Percentiles rank a stretch among this genome's conserved stretches.
Conservation (phyloP, 129 eudicot genomes). For the Helianthus annuus region DNA sequence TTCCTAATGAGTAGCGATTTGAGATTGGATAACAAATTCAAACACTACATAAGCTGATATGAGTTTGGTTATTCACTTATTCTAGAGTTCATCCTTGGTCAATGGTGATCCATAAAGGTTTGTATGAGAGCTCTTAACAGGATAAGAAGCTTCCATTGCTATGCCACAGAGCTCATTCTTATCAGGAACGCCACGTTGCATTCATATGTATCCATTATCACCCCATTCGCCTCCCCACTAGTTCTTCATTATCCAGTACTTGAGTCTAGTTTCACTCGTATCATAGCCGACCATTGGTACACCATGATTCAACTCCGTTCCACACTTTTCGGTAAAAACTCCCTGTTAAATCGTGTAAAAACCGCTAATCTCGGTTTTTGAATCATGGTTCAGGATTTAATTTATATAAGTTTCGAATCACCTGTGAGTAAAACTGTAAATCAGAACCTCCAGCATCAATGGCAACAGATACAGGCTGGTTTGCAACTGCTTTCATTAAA, state of each 20-base stretch:
- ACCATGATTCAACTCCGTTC: conserved; percentile 68
- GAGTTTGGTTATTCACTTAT: neutral
- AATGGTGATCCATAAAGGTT: conserved; percentile 29
- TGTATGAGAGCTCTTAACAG: conserved; percentile 57
- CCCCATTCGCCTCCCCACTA: conserved; percentile 92
- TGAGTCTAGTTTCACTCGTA: conserved; percentile 53
- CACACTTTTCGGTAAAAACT: conserved; percentile 69
- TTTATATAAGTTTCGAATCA: conserved; percentile 14
- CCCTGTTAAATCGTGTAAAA: conserved; percentile 22
- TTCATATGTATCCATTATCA: conserved; percentile 70
- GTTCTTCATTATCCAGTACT: conserved; percentile 75
- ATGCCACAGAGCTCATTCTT: conserved; percentile 72
- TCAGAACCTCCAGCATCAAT: conserved; percentile 63
- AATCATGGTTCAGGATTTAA: too few relatives aligned
- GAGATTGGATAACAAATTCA: too few relatives aligned
- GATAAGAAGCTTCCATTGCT: conserved; percentile 82
- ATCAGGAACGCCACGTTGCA: conserved; percentile 52
- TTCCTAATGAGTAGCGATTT: too few relatives aligned
- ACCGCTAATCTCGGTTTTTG: neutral
- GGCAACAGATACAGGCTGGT: conserved; percentile 69
- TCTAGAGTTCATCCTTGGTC: conserved; percentile 48
- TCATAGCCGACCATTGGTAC: conserved; percentile 76
- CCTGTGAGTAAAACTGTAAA: conserved; percentile 80
- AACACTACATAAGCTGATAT: neutral
- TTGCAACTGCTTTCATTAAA: conserved; percentile 63